Percentiles rank a stretch among this genome's conserved stretches.
phyloP scores from a whole-genome alignment of 495 filamentous ascomycete genomes.

The Astrocystis sublimbata region DNA sequence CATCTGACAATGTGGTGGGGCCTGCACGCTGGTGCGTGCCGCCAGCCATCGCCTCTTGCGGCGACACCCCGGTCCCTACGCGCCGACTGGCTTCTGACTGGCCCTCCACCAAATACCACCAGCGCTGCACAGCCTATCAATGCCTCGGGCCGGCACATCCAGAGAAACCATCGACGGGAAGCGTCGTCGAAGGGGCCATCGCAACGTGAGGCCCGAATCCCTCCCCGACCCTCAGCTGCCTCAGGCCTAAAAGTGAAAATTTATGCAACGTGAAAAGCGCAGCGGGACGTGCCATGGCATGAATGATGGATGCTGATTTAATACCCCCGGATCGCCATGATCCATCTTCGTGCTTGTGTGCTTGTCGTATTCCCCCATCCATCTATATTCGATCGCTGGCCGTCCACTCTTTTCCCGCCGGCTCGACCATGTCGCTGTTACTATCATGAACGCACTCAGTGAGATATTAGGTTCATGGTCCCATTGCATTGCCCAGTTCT shows the following conservation, averaged over 20 bases:
- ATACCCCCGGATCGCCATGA: slow-evolving; percentile 29
- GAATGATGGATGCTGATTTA: slow-evolving; percentile 31
- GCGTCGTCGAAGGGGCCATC: slow-evolving; percentile 22
- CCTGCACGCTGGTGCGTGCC: slow-evolving; percentile 44
- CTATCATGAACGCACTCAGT: slow-evolving; percentile 40
- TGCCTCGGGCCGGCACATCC: slow-evolving; percentile 28
- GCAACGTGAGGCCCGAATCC: slow-evolving; percentile 28
- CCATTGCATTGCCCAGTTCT: slow-evolving; percentile 43
- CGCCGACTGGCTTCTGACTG: slow-evolving; percentile 51
- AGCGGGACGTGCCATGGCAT: slow-evolving; percentile 11
- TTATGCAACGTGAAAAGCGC: not conserved
- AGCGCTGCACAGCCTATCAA: slow-evolving; percentile 49
- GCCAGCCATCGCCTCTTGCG: slow-evolving; percentile 49
- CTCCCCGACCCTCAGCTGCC: slow-evolving; percentile 31
- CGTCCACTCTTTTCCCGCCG: slow-evolving; percentile 26
- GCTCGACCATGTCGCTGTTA: slow-evolving; percentile 32
- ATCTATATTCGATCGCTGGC: slow-evolving; percentile 32
- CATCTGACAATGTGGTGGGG: slow-evolving; percentile 47
- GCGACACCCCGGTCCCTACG: slow-evolving; percentile 48
- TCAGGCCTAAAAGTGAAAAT: slow-evolving; percentile 27
- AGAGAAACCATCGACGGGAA: slow-evolving; percentile 34
- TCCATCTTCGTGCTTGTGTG: slow-evolving; percentile 35
- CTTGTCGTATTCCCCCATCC: slow-evolving; percentile 16
- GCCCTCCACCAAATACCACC: slow-evolving; percentile 36
- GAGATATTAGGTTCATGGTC: slow-evolving; percentile 46